Evolutionary conservation across 2,329 filamentous ascomycete species (phyloP).

Genomic region (Calycina herbarum): DNA sequence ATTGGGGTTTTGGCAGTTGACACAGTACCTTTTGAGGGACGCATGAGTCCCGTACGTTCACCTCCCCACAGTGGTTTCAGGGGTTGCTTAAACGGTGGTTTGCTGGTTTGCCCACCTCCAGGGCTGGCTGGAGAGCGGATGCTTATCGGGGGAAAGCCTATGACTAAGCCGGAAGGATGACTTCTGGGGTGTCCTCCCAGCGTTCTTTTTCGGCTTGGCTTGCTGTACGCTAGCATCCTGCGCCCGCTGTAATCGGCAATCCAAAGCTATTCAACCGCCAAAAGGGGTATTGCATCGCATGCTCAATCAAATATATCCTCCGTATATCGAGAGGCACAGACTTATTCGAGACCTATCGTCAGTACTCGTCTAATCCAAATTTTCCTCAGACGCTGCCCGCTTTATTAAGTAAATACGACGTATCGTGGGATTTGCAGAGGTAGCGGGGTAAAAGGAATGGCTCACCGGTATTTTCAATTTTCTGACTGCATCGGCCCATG

Average conservation of each 20-base stretch:
- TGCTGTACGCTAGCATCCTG: neutral
- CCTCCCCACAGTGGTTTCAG: slow-evolving; percentile 5
- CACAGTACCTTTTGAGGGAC: neutral
- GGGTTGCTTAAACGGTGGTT: neutral
- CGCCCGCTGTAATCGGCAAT: neutral
- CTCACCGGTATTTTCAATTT: neutral
- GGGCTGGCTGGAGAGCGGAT: neutral
- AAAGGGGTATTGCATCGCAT: neutral
- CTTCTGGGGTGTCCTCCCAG: neutral
- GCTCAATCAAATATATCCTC: neutral
- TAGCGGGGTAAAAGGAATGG: neutral
- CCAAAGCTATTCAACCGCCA: neutral
- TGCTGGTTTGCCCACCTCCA: neutral
- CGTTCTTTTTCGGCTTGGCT: neutral
- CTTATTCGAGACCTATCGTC: neutral
- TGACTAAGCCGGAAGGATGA: too few species aligned
- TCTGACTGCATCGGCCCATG: slow-evolving; percentile 4
- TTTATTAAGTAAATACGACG: too few species aligned
- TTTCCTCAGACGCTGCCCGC: too few species aligned
- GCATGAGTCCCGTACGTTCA: neutral
- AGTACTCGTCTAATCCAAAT: neutral
- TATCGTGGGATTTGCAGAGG: too few species aligned
- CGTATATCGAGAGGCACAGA: neutral
- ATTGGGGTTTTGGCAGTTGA: slow-evolving; percentile 1
- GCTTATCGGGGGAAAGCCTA: too few species aligned